Evolutionary conservation across 192 early-diverging fungal species (phyloP), one percentile per base, ranked within the genome.

Genomic region (Coemansia sp.): DNA sequence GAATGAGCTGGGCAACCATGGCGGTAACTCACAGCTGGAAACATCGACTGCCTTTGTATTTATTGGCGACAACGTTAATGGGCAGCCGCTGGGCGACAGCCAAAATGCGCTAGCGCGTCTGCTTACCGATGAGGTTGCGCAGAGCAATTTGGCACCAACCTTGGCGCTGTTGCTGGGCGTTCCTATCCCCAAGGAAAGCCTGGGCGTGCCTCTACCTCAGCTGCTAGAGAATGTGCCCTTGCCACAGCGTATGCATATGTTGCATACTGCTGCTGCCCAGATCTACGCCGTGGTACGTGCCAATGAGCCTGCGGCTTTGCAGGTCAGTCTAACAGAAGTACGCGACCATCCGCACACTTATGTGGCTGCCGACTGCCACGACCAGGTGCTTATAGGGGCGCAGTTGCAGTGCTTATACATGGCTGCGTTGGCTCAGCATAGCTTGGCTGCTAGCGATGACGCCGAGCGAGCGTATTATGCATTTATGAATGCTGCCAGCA

Each of bases 1-100:
- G 90, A 90, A 88, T 60, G 84, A 88, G 58, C 80, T 84, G 40
- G 71, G 80, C 20, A 66, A 74, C 59, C 81, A 82, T 34, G 81
- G 81, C 53, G 81, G 81, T 23, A 76, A 69, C 44, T 72, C 69
- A 31, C 56, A 56, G 36, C 58, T 70, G n/a, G 81, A 82, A 47
- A 72, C 72, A n/a, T 73, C 77, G 30, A 75, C 79, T 0, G 74
- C 65, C 9, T 53, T 75, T 46, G 70, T 82, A 56, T 82, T 82
- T 43, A 53, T 80, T 55, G 69, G 73, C 16, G 49, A 66, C 20
- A 64, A 61, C n/a, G 56, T 69, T 14, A 36, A 20, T 5, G 56
- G 52, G 12, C 48, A 53, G 46, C 58, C 61, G 9, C 32, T 64
- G 38, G 68, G 53, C 6, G 51, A 56, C 40, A 53, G 55, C 11